Percentiles rank a stretch among this genome's conserved stretches.
Conservation (phyloP, 345 rosid genomes). For the Salix viminalis region DNA sequence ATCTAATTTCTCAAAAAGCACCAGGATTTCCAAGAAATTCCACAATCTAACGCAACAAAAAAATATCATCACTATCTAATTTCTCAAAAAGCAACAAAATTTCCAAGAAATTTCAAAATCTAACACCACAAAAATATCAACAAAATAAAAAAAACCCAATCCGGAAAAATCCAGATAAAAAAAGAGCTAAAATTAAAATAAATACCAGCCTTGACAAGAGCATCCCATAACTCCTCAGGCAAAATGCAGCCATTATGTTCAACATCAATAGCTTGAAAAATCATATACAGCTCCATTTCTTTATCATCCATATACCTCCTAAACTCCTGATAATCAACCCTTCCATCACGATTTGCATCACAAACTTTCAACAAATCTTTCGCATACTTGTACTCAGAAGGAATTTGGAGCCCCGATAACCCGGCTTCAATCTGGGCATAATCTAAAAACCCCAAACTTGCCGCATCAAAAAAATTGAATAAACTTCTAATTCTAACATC, state of each 20-base stretch:
- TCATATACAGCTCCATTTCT: slow-evolving; percentile 65
- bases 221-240: slow-evolving; percentile 76
- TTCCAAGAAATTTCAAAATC: neutral
- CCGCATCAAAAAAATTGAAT: slow-evolving; percentile 67
- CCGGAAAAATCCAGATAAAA: neutral
- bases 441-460: slow-evolving; percentile 61
- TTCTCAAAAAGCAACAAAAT: neutral
- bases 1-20: neutral
- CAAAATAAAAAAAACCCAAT: neutral
- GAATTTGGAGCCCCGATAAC: slow-evolving; percentile 66
- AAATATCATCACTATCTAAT: neutral
- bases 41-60: neutral
- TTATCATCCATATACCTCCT: slow-evolving; percentile 86
- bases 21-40: neutral
- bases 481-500: slow-evolving; percentile 59
- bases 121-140: neutral
- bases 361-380: slow-evolving; percentile 72
- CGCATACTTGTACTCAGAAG: slow-evolving; percentile 70
- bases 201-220: slow-evolving; percentile 80
- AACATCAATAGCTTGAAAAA: slow-evolving; percentile 71
- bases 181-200: slow-evolving; percentile 17
- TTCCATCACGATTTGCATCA: slow-evolving; percentile 81
- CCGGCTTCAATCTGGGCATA: slow-evolving; percentile 81
- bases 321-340: slow-evolving; percentile 80
- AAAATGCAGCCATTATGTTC: slow-evolving; percentile 81